Evolutionary conservation across 352 stramenopile species (phyloP), one percentile per base, ranked within the genome.

Genomic region (Globisporangium heterothallicum): DNA sequence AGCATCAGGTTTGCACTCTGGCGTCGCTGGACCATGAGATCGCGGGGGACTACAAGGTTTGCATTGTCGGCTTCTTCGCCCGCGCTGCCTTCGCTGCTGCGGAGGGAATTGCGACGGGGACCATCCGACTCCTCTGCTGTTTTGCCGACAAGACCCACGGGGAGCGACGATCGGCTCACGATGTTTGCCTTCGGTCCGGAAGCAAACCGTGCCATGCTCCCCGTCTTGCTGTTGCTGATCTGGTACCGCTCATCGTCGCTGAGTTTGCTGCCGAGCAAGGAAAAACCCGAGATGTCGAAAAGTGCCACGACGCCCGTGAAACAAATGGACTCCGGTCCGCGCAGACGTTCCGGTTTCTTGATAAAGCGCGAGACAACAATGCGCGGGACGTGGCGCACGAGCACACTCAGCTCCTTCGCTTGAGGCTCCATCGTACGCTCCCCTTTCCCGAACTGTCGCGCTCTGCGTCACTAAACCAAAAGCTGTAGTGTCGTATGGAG

Each of bases 281-380:
- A 93, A 58, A 94, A 96, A 4, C 84, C 86, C 12, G 78, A 91
- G 29, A 94, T 91, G 52, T 94, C 83, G 43, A 95, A 94, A 12
- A 95, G 61, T 9, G 72, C 84, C 10, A 94, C 78, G 4, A 86
- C 76, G 0, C 75, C 80, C 0, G 73, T 63, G 47, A 88, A 88
- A 4, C 64, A 59, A 16, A 42, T 56, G 26, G 63, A 70, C 59
- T 78, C 72, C 4, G 79, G 77, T 9, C 68, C 77, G 19, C 62
- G 67, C 9, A 78, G 69, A 2, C 64, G 70, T 38, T 84, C 64
- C 2, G 63, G 73, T 1, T 70, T 73, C 22, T 61, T 64, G 4
- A 80, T 19, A 43, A 83, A 91, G 25, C 67, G 69, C 40, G 79
- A 81, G 13, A 87, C 58, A 42, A 88, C 79, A 59, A 91, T 85